phyloP scores from a whole-genome alignment of 2,329 filamentous ascomycete species.

The Verticillium longisporum region DNA sequence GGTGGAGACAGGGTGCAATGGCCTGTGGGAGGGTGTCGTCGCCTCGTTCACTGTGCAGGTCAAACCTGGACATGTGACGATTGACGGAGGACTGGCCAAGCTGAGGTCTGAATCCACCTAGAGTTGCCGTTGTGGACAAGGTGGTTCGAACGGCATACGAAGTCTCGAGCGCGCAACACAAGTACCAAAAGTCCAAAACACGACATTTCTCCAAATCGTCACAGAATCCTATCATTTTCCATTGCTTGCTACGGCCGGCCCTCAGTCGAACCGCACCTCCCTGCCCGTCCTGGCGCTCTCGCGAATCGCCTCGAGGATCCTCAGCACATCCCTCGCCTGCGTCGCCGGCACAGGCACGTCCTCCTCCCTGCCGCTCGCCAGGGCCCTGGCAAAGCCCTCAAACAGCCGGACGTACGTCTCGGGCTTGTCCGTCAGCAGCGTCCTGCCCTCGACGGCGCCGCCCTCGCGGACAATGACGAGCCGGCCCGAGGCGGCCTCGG shows the following conservation, averaged over 20 bases:
- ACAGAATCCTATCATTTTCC: too few species aligned
- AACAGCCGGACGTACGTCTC: conserved; percentile 65
- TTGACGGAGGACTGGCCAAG: too few species aligned
- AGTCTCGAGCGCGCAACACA: too few species aligned
- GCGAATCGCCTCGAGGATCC: conserved; percentile 42
- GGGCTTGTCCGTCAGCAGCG: neutral
- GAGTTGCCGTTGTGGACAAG: too few species aligned
- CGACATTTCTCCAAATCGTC: too few species aligned
- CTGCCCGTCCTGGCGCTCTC: conserved; percentile 42
- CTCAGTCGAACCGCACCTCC: conserved; percentile 27
- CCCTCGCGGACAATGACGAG: conserved; percentile 45
- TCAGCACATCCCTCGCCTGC: conserved; percentile 47
- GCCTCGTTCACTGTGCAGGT: too few species aligned
- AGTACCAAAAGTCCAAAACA: too few species aligned
- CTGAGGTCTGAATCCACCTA: too few species aligned
- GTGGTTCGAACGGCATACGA: too few species aligned
- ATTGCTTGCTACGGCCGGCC: neutral
- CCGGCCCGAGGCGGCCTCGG: conserved; percentile 45
- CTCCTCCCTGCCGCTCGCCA: conserved; percentile 39
- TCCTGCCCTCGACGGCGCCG: conserved; percentile 43
- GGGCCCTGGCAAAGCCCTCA: conserved; percentile 38
- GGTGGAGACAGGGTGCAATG: neutral
- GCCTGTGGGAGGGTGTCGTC: neutral
- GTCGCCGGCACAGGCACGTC: conserved; percentile 44
- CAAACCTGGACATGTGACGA: too few species aligned